Percentiles rank a stretch among this genome's conserved stretches.
Conservation (phyloP, 768 basidiomycete genomes). For the Stropharia rugosoannulata region DNA sequence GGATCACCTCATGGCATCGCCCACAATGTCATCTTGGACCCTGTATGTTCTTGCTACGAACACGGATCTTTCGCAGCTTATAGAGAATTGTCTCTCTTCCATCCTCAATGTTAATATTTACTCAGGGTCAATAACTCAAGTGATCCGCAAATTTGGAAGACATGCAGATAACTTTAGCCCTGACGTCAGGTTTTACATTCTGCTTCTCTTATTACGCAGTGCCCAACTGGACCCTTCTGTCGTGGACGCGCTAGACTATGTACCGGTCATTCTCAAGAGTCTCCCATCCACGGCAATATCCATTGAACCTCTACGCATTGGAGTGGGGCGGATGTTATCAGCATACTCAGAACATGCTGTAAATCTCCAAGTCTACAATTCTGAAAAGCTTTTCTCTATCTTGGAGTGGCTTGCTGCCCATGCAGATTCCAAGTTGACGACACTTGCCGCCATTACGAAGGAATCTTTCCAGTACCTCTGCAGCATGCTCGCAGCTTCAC, state of each 20-base stretch:
- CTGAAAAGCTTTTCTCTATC: slow-evolving; percentile 39
- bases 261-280: slow-evolving; percentile 23
- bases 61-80: slow-evolving; percentile 38
- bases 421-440: slow-evolving; percentile 39
- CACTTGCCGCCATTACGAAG: slow-evolving; percentile 47
- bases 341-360: slow-evolving; percentile 25
- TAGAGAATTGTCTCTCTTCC: slow-evolving; percentile 41
- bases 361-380: slow-evolving; percentile 32
- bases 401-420: slow-evolving; percentile 59
- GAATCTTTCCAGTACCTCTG: slow-evolving; percentile 48
- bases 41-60: slow-evolving; percentile 38
- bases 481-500: slow-evolving; percentile 27
- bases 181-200: slow-evolving; percentile 29
- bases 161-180: slow-evolving; percentile 25
- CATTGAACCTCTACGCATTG: slow-evolving; percentile 28
- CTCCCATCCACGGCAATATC: slow-evolving; percentile 21
- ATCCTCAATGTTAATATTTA: slow-evolving; percentile 49
- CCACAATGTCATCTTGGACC: slow-evolving; percentile 43
- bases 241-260: slow-evolving; percentile 19
- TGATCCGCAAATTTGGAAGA: slow-evolving; percentile 32
- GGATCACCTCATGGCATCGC: slow-evolving; percentile 38
- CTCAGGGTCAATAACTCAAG: slow-evolving; percentile 41
- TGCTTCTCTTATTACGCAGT: slow-evolving; percentile 29
- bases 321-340: slow-evolving; percentile 33
- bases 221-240: slow-evolving; percentile 28